Evolutionary conservation across 768 basidiomycete genomes (phyloP).

Genomic region (Tylopilus felleus): DNA sequence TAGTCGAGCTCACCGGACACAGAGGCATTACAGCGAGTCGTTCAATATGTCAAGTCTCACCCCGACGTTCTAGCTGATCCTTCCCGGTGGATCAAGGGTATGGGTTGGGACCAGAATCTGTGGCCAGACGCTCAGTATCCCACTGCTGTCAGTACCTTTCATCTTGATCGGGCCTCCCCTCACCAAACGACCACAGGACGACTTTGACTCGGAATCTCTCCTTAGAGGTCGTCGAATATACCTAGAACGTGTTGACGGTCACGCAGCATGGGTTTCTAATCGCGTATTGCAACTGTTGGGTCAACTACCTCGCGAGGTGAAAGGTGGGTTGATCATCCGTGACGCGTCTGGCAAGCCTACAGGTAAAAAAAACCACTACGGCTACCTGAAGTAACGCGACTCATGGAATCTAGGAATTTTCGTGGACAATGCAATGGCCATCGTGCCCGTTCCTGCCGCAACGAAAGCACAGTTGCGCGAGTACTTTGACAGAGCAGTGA

Average conservation of each 20-base stretch:
- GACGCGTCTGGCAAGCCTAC: conserved; percentile 62
- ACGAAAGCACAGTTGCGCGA: conserved; percentile 50
- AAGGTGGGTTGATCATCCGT: conserved; percentile 74
- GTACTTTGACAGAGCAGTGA: conserved; percentile 63
- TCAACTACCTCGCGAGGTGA: conserved; percentile 56
- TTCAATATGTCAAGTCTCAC: conserved; percentile 52
- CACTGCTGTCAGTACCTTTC: conserved; percentile 50
- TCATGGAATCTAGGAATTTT: conserved; percentile 52
- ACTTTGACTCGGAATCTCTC: conserved; percentile 66
- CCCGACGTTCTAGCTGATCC: conserved; percentile 53
- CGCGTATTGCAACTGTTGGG: conserved; percentile 64
- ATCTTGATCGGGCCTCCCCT: conserved; percentile 6
- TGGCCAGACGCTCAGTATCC: conserved; percentile 68
- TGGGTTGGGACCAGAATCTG: conserved; percentile 93
- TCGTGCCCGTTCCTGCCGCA: conserved; percentile 67
- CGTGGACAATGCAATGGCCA: conserved; percentile 82
- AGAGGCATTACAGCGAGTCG: conserved; percentile 66
- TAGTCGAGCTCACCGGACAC: neutral
- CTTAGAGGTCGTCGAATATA: conserved; percentile 70
- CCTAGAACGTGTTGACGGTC: conserved; percentile 74
- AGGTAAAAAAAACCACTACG: conserved; percentile 39
- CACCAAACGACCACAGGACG: conserved; percentile 44
- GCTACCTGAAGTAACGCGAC: neutral
- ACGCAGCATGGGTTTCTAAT: conserved; percentile 84
- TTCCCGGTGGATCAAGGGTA: conserved; percentile 72